Base-by-base conservation (phyloP, 2,329 filamentous ascomycete species). In the Phaeophleospora eucalypticola region DNA sequence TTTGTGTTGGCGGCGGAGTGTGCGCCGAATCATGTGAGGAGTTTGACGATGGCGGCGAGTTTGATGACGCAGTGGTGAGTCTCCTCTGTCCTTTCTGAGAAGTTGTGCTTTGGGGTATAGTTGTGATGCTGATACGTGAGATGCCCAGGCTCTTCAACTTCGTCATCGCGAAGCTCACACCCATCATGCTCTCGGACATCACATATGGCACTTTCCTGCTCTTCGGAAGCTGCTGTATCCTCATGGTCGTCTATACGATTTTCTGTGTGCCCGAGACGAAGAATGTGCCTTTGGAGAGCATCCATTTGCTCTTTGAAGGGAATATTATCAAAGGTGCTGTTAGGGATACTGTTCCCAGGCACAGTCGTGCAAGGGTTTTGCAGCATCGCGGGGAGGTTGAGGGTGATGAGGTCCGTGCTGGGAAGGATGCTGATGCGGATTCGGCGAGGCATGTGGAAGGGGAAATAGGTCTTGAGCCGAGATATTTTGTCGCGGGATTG, bases 191-290 rank as follows among this genome's bases (percentile, higher is more conserved):
- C n/a, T 58, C 51, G 3, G 48, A 66, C 1, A 73, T 72, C 46
- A 70, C 65, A 1, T 72, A 70, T 46, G 70, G 70, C 4, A 72
- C 70, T 0, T 72, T 71, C 52, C 24, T 54, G 17, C 46, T 56
- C 14, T 73, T 73, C 46, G 69, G 69, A 3, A 35, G 59, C 1
- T 66, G 64, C 46, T 73, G 70, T 56, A 62, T 71, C 17, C 14
- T 68, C 33, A 72, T 72, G 70, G 63, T 68, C 17, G 35, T 72
- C 17, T 73, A 69, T 57, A 61, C 65, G 0, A 49, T 73, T 24
- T 63, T 71, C 48, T 71, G 63, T 45, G 65, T 72, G 2, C 70
- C 70, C 0, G 70, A 73, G 55, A 73, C 70, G 17, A 71, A 69
- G 57, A 64, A 63, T 3, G 68, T 72, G 24, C 68, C 68, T 2